Base-by-base conservation (phyloP, 306 rosid genomes). In the Vigna trinervia region DNA sequence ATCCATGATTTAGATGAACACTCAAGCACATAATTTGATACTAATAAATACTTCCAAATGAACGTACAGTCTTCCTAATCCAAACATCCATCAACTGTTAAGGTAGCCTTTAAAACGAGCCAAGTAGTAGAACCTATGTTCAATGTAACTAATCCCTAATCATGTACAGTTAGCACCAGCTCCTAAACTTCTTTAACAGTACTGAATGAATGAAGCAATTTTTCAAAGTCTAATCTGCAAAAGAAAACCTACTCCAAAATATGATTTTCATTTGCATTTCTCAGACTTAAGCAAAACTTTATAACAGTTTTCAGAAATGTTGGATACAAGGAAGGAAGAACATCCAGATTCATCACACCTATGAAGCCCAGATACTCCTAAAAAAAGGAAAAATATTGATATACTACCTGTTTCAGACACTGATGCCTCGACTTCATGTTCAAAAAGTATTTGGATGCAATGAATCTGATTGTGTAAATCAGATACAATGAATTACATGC, bases 1-100 rank as follows among this genome's bases (percentile, higher is more conserved):
- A 20, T 51, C 17, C 12, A n/a, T 69, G 62, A 36, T 68, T 45
- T 71, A 71, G 36, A 84, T 53, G 84, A 78, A 75, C 65, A 52
- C 41, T 45, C 64, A 8, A 64, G 58, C 36, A 80, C 50, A 43
- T 43, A 77, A 63, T 19, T 50, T 30, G 68, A 36, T 80, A 48
- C 19, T 70, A 38, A 70, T 15, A 78, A 51, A 69, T 56, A 63
- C 46, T 71, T 82, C 36, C 53, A 43, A 68, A 34, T 30, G 19
- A 47, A 69, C 5, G 38, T 14, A 15, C 1, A 39, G 59, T 69
- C 52, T 80, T 76, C 52, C 30, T 43, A 46, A 46, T 23, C 71
- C 36, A 78, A 23, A 65, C 48, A 70, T 70, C 58, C 64, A 61
- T 12, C 38, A 78, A 71, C 56, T 8, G 48, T 50, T 66, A 56